Evolutionary conservation across 1,139 yeast species (phyloP).

Genomic region (Debaryomyces sp.): DNA sequence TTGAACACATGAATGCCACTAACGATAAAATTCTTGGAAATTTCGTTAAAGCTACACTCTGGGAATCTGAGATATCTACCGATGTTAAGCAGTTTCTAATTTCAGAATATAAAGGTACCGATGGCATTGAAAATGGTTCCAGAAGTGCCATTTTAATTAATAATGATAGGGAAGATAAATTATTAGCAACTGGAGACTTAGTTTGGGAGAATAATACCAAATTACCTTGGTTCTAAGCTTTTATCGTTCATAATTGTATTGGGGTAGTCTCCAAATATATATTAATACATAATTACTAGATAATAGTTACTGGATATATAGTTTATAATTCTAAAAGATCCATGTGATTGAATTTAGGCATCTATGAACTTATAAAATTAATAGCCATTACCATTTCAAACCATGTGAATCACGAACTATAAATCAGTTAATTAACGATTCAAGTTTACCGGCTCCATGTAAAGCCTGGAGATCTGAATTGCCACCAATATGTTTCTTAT

Average conservation of each 20-base stretch:
- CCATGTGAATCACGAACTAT: background rate
- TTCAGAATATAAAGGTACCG: slow-evolving; percentile 16
- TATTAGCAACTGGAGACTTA: slow-evolving; percentile 27
- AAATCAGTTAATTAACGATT: background rate
- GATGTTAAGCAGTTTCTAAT: slow-evolving; percentile 18
- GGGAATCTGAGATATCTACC: slow-evolving; percentile 38
- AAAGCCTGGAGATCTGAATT: slow-evolving; percentile 71
- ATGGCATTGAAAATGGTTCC: slow-evolving; percentile 37
- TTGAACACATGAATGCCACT: slow-evolving; percentile 14
- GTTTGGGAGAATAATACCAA: slow-evolving; percentile 51
- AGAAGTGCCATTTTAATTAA: slow-evolving; percentile 39
- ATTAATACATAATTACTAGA: background rate
- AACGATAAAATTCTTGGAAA: slow-evolving; percentile 15
- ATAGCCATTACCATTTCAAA: background rate
- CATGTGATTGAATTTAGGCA: background rate
- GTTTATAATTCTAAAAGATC: background rate
- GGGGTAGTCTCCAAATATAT: background rate
- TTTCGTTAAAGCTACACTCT: slow-evolving; percentile 29
- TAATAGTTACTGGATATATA: background rate
- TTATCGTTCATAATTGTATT: background rate
- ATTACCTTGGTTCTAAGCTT: slow-evolving; percentile 44
- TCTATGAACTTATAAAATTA: background rate
- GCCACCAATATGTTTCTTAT: slow-evolving; percentile 88
- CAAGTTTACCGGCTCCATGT: slow-evolving; percentile 6
- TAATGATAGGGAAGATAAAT: slow-evolving; percentile 25